Percentiles rank a stretch among this genome's conserved stretches.
Evolutionary conservation across 2,329 filamentous ascomycete genomes (phyloP).

Genomic region (Alternaria burnsii): DNA sequence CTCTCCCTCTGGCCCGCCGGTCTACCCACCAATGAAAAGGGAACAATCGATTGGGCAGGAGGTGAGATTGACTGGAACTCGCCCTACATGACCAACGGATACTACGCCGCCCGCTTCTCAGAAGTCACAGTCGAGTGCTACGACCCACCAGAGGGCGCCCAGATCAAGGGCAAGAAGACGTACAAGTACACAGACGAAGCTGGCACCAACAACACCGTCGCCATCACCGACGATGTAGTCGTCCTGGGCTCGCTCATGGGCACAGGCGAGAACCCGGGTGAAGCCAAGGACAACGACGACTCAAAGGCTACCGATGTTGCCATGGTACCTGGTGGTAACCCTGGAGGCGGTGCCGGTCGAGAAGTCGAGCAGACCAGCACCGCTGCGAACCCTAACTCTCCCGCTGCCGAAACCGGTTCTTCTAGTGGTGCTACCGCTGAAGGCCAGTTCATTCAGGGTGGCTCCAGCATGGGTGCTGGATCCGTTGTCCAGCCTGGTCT

Average conservation of each 20-base stretch:
- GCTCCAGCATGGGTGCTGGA: slow-evolving; percentile 25
- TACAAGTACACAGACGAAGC: slow-evolving; percentile 76
- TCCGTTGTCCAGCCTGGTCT: slow-evolving; percentile 35
- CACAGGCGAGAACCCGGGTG: slow-evolving; percentile 76
- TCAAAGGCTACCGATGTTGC: slow-evolving; percentile 47
- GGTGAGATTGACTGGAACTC: slow-evolving; percentile 88
- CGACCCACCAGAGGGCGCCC: slow-evolving; percentile 76
- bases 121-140: slow-evolving; percentile 88
- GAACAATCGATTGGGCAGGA: slow-evolving; percentile 91
- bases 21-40: slow-evolving; percentile 76
- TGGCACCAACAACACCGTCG: slow-evolving; percentile 77
- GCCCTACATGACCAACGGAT: slow-evolving; percentile 82
- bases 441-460: slow-evolving; percentile 36
- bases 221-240: slow-evolving; percentile 77
- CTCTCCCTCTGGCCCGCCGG: slow-evolving; percentile 97
- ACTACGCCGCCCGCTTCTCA: slow-evolving; percentile 84
- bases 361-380: slow-evolving; percentile 37
- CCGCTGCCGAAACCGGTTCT: slow-evolving; percentile 11
- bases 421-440: background rate
- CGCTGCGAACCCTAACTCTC: background rate
- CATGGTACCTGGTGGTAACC: slow-evolving; percentile 65
- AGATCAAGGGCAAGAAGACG: slow-evolving; percentile 66
- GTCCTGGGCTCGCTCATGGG: slow-evolving; percentile 80
- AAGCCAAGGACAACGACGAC: slow-evolving; percentile 48
- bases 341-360: slow-evolving; percentile 59